Evolutionary conservation across 2,329 filamentous ascomycete genomes (phyloP).

Genomic region (Dissoconium aciculare): DNA sequence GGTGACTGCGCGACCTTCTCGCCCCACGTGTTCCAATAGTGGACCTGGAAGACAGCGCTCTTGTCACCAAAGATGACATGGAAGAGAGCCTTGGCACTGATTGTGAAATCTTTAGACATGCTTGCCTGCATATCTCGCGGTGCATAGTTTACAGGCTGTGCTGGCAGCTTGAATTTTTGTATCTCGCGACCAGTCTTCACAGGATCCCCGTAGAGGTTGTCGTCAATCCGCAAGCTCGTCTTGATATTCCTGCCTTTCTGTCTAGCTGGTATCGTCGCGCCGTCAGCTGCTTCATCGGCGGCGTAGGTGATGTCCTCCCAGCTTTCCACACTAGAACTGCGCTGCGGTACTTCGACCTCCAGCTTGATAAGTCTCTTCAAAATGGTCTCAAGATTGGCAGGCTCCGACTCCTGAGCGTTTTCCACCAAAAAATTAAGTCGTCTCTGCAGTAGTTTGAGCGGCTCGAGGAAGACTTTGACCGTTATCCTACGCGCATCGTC

Average conservation of each 20-base stretch:
- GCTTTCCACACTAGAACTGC: conserved; percentile 66
- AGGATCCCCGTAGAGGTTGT: conserved; percentile 39
- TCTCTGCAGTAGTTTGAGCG: conserved; percentile 64
- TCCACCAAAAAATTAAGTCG: conserved; percentile 76
- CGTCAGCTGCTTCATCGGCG: conserved; percentile 29
- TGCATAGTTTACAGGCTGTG: conserved; percentile 66
- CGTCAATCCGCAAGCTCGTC: conserved; percentile 46
- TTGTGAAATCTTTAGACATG: conserved; percentile 69
- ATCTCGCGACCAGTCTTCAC: conserved; percentile 31
- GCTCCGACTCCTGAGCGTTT: conserved; percentile 58
- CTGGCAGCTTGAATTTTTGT: conserved; percentile 67
- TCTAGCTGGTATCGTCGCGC: conserved; percentile 25
- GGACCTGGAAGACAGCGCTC: conserved; percentile 79
- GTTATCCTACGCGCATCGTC: conserved; percentile 59
- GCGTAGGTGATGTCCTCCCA: conserved; percentile 55
- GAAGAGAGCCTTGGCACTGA: conserved; percentile 87
- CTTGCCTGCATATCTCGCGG: conserved; percentile 67
- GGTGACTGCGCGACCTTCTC: conserved; percentile 70
- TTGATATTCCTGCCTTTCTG: conserved; percentile 37
- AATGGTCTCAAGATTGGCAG: conserved; percentile 52
- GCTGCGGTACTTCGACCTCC: conserved; percentile 45
- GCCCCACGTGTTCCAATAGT: conserved; percentile 71
- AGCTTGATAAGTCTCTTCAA: conserved; percentile 60
- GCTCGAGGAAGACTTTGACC: conserved; percentile 85
- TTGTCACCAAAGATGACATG: conserved; percentile 95